These are phyloP conservation scores for Leccinum variicolor DNA, from an alignment of 768 basidiomycete species.

Conservation along the genomic window DNA sequence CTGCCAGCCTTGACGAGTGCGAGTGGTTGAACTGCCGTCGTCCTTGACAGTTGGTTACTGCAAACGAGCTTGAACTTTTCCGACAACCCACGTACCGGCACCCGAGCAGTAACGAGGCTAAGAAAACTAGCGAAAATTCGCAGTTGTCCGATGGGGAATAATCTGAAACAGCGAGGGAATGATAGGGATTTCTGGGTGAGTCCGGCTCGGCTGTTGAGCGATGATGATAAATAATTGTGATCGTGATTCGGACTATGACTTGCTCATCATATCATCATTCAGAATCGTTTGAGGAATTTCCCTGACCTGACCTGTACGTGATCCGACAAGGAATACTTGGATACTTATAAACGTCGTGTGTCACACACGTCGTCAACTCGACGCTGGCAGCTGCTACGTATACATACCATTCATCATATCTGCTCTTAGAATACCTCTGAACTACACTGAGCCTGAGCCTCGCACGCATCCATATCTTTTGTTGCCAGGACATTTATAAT, in stretches of 20 bases:
- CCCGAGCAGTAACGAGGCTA: slow-evolving; percentile 1
- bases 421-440: neutral
- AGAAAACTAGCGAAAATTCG: neutral
- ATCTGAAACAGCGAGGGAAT: neutral
- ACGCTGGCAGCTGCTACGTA: neutral
- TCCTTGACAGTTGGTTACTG: neutral
- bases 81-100: neutral
- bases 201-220: neutral
- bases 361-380: neutral
- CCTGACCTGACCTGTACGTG: neutral
- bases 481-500: neutral
- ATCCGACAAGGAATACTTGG: neutral
- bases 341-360: neutral
- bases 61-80: neutral
- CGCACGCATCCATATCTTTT: neutral
- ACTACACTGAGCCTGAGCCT: neutral
- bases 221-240: neutral
- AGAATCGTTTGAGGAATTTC: neutral
- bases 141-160: neutral
- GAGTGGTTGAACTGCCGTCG: neutral
- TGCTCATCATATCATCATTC: neutral
- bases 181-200: neutral
- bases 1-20: neutral
- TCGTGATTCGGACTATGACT: neutral
- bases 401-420: too few relatives aligned